Conservation (phyloP, 2,329 filamentous ascomycete species). For the Epichloe sp. region DNA sequence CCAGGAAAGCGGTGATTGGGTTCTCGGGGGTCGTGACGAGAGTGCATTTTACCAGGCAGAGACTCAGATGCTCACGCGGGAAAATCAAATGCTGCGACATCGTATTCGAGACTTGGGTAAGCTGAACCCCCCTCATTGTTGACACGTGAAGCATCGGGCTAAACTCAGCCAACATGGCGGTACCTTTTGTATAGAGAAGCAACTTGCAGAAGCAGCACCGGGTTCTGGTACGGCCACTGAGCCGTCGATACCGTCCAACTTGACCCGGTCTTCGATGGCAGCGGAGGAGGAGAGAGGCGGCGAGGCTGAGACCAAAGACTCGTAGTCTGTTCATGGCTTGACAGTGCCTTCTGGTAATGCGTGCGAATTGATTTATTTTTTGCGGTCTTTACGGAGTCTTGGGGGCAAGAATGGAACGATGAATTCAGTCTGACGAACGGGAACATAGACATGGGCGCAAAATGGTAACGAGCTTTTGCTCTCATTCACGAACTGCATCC, state of each 20-base stretch:
- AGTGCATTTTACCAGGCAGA: slow-evolving; percentile 72
- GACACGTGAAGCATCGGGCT: neutral
- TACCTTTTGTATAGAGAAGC: slow-evolving; percentile 30
- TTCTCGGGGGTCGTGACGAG: slow-evolving; percentile 56
- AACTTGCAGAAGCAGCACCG: slow-evolving; percentile 31
- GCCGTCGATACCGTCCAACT: slow-evolving; percentile 34
- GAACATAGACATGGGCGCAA: neutral
- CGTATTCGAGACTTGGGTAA: slow-evolving; percentile 61
- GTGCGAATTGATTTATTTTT: neutral
- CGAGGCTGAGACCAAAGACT: slow-evolving; percentile 8
- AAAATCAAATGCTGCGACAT: slow-evolving; percentile 72
- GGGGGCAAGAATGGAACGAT: neutral
- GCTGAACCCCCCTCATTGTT: slow-evolving; percentile 9
- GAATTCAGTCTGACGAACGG: neutral
- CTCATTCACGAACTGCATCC: neutral
- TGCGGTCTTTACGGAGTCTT: neutral
- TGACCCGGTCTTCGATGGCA: slow-evolving; percentile 33
- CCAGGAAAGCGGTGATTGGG: slow-evolving; percentile 46
- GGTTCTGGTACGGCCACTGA: slow-evolving; percentile 24
- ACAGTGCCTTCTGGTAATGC: neutral
- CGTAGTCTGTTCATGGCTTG: slow-evolving; percentile 4
- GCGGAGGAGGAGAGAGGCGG: slow-evolving; percentile 22
- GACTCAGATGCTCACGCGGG: slow-evolving; percentile 61
- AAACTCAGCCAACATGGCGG: neutral
- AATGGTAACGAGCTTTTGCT: neutral